Evolutionary conservation across 257 asterid species (phyloP).

Genomic region (Fraxinus americana): DNA sequence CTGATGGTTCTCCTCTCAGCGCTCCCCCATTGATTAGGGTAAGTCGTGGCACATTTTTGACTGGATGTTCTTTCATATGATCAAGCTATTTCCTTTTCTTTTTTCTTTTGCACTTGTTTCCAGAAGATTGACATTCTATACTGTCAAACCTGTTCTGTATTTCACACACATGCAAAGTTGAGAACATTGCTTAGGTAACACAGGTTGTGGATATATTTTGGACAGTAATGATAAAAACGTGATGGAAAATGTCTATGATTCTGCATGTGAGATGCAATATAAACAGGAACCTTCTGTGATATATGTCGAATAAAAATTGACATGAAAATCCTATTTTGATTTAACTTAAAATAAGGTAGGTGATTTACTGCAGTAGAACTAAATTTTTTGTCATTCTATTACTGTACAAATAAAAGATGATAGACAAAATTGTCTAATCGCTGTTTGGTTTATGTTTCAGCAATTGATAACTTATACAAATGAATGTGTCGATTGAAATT

Average conservation of each 20-base stretch:
- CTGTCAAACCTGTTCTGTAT: neutral
- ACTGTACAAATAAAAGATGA: slow-evolving; percentile 1
- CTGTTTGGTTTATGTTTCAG: neutral
- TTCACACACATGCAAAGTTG: neutral
- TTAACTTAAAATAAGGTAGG: neutral
- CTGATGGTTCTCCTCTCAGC: slow-evolving; percentile 86
- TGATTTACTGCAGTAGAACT: neutral
- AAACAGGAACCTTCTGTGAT: neutral
- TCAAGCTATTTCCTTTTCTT: neutral
- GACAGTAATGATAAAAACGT: neutral
- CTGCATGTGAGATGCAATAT: neutral
- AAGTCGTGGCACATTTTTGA: slow-evolving; percentile 24
- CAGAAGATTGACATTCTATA: neutral
- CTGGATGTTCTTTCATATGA: slow-evolving; percentile 4
- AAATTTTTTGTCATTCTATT: neutral
- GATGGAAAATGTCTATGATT: neutral
- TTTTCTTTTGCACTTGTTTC: neutral
- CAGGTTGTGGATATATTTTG: neutral
- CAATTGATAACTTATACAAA: neutral
- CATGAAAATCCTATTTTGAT: neutral
- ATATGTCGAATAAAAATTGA: neutral
- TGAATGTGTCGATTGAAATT: neutral
- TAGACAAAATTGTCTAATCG: neutral
- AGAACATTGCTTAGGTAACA: neutral
- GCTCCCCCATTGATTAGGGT: slow-evolving; percentile 92